phyloP scores from a whole-genome alignment of 176 grass and related monocot species.

The Pontederia crassipes region DNA sequence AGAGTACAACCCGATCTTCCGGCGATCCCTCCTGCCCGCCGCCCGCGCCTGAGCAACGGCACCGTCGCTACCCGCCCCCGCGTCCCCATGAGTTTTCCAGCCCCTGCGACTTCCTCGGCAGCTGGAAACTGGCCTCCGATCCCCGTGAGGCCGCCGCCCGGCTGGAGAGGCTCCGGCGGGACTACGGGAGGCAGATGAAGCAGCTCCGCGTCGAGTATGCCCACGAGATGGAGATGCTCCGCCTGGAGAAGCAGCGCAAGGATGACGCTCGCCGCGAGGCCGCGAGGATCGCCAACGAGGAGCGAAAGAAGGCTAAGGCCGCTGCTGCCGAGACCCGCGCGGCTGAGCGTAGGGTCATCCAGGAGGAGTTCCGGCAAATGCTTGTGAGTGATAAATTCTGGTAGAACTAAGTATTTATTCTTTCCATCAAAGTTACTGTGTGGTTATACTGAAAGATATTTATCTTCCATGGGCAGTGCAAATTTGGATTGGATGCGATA shows the following conservation, averaged over 20 bases:
- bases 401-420: not conserved
- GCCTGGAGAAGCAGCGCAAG: constrained; percentile 61
- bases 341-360: constrained; percentile 47
- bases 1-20: too few species aligned
- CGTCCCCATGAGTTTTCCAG: constrained; percentile 40
- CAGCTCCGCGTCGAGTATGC: constrained; percentile 52
- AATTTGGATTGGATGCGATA: too few species aligned
- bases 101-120: constrained; percentile 55
- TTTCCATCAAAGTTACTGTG: too few species aligned
- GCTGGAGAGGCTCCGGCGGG: constrained; percentile 58
- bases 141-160: constrained; percentile 40
- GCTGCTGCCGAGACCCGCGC: constrained; percentile 63
- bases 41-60: constrained; percentile 16
- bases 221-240: constrained; percentile 64
- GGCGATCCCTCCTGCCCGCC: constrained; percentile 5
- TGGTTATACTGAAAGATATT: not conserved
- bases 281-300: constrained; percentile 54
- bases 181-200: constrained; percentile 54
- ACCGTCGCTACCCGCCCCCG: constrained; percentile 23
- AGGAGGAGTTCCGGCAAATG: constrained; percentile 63
- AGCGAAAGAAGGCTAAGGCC: constrained; percentile 65
- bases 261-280: constrained; percentile 64
- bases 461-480: too few species aligned
- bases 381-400: constrained; percentile 24
- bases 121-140: constrained; percentile 47